Evolutionary conservation across 73 alveolate genomes (phyloP).

Genomic region (Uronychia binucleata): DNA sequence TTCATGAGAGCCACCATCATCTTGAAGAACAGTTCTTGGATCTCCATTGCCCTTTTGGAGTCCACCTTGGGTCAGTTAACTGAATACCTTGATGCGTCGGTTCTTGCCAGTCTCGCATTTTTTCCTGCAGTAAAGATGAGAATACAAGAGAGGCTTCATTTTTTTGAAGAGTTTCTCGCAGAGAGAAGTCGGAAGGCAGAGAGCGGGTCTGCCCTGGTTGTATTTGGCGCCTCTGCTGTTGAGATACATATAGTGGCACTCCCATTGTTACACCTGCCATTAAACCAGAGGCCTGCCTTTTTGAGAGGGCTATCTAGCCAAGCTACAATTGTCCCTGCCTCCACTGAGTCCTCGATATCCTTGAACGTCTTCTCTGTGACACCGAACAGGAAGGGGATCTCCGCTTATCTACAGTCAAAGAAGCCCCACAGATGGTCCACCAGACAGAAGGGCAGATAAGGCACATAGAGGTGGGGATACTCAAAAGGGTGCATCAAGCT

Average conservation of each 20-base stretch:
- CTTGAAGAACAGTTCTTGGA: not conserved
- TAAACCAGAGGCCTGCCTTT: not conserved
- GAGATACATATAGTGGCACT: not conserved
- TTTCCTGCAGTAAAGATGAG: no score
- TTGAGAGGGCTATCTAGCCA: not conserved
- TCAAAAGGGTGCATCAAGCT: not conserved
- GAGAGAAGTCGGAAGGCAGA: not conserved
- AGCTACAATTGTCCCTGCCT: not conserved
- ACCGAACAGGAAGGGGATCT: not conserved
- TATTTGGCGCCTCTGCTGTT: not conserved
- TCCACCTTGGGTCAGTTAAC: not conserved
- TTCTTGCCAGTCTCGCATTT: no score
- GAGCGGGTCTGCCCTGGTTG: not conserved
- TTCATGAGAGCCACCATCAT: not conserved
- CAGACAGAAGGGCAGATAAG: not conserved
- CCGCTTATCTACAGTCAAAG: no score
- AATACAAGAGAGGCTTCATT: not conserved
- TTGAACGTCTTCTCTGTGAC: not conserved
- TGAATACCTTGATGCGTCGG: not conserved
- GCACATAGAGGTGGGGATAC: not conserved
- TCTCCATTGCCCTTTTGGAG: not conserved
- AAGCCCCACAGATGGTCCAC: not conserved
- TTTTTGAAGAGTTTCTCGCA: not conserved
- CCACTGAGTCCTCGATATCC: not conserved
- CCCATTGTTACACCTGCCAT: not conserved